These are phyloP conservation scores for Cymbopogon flexuosus DNA, from an alignment of 202 grass and related monocot genomes.

Conservation along the genomic window DNA sequence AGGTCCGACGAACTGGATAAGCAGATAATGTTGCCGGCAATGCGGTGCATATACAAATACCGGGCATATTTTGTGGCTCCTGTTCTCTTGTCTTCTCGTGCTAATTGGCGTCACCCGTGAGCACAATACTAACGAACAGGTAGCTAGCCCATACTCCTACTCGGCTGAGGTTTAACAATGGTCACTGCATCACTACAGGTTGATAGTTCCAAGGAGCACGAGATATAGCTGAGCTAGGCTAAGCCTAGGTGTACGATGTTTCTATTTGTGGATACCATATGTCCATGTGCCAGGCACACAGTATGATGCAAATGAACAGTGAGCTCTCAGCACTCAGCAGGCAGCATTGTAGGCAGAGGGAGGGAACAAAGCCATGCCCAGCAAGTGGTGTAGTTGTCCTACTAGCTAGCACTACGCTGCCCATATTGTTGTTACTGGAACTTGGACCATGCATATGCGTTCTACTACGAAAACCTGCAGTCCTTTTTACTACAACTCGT, in stretches of 20 bases:
- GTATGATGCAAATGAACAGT: not conserved
- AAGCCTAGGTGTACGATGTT: constrained; percentile 27
- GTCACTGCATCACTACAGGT: not conserved
- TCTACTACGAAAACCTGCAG: too few species aligned
- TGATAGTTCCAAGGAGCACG: constrained; percentile 1
- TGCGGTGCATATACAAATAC: too few species aligned
- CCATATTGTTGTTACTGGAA: not conserved
- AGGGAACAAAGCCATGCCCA: too few species aligned
- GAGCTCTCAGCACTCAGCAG: not conserved
- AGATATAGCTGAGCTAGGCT: not conserved
- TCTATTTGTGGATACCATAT: constrained; percentile 14
- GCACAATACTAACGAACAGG: not conserved
- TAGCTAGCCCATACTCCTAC: not conserved
- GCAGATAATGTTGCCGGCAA: not conserved
- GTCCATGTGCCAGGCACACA: not conserved
- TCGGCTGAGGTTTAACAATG: not conserved
- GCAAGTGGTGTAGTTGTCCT: too few species aligned
- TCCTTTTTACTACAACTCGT: not conserved
- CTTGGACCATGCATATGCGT: not conserved
- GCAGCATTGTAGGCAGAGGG: not conserved
- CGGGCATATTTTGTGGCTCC: not conserved
- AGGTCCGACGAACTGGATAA: not conserved
- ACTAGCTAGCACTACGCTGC: too few species aligned
- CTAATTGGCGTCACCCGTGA: constrained; percentile 25
- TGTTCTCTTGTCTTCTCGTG: not conserved